Base-by-base conservation (phyloP, 495 filamentous ascomycete species). In the Xylaria curta region DNA sequence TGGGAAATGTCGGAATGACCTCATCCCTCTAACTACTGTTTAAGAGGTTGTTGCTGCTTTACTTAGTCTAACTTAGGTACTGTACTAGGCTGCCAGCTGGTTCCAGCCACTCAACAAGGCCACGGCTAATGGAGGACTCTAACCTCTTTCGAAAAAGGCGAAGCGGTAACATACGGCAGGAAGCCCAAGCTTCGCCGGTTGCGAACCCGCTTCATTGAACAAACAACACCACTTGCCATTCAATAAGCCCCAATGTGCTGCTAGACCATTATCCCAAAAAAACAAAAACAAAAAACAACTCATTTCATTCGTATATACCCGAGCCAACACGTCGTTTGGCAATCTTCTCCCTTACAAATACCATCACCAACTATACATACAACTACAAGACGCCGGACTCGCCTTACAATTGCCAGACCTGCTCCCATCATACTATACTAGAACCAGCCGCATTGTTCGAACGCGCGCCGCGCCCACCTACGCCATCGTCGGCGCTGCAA, bases 1-100 rank as follows among this genome's bases (percentile, higher is more conserved):
- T 28, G 63, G 26, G 13, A 33, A 13, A 68, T 61, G 66, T 65
- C 70, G 33, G 40, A 49, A 77, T 77, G 76, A 76, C 76, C 74
- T 77, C 76, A 75, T 75, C 6, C 1, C 15, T 47, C 1, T 21
- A n/a, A n/a, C n/a, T n/a, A 15, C 1, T 6, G 28, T 31, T 31
- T 31, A 3, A 31, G 28, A 31, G 28, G 28, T 31, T 31, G 28
- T 31, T 31, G 64, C 17, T 15, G 31, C 7, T 9, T 21, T 26
- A n/a, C n/a, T n/a, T n/a, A n/a, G n/a, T n/a, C n/a, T n/a, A n/a
- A n/a, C n/a, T n/a, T n/a, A n/a, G n/a, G n/a, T n/a, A n/a, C n/a
- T n/a, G n/a, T n/a, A n/a, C n/a, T n/a, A n/a, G n/a, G n/a, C n/a
- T n/a, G n/a, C n/a, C n/a, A n/a, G n/a, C n/a, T n/a, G n/a, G n/a